These are phyloP conservation scores for Calonectria naviculata DNA, from an alignment of 2,329 filamentous ascomycete species.

Conservation along the genomic window DNA sequence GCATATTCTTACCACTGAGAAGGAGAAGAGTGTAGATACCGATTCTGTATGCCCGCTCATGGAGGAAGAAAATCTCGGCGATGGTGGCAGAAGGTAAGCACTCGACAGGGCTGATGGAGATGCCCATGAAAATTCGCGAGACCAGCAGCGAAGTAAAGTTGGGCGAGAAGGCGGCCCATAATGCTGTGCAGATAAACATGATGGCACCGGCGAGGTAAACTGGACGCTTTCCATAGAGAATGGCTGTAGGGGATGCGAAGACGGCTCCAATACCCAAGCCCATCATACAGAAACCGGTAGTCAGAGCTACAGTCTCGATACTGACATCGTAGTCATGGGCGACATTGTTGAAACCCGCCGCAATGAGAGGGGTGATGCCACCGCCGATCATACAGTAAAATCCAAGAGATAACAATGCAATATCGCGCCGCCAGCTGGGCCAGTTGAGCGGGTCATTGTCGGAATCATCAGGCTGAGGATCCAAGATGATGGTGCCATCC, in stretches of 20 bases:
- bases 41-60: slow-evolving; percentile 91
- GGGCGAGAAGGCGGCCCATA: slow-evolving; percentile 90
- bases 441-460: slow-evolving; percentile 94
- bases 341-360: slow-evolving; percentile 89
- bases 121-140: slow-evolving; percentile 87
- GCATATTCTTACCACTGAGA: slow-evolving; percentile 89
- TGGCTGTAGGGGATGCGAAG: slow-evolving; percentile 88
- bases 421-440: slow-evolving; percentile 83
- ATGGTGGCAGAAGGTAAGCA: slow-evolving; percentile 94
- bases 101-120: slow-evolving; percentile 90
- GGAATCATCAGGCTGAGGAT: slow-evolving; percentile 92
- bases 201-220: slow-evolving; percentile 85
- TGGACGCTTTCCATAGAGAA: slow-evolving; percentile 89
- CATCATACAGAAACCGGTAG: slow-evolving; percentile 94
- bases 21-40: slow-evolving; percentile 93
- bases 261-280: slow-evolving; percentile 88
- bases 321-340: slow-evolving; percentile 73
- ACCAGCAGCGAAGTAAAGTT: slow-evolving; percentile 83
- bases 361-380: slow-evolving; percentile 91
- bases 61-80: slow-evolving; percentile 97
- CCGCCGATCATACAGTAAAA: slow-evolving; percentile 97
- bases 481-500: slow-evolving; percentile 86
- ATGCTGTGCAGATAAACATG: slow-evolving; percentile 77
- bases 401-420: slow-evolving; percentile 83
- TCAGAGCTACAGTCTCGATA: slow-evolving; percentile 81